A percentile compares a stretch with the other conserved stretches of the same genome.
phyloP scores from a whole-genome alignment of 257 asterid species.

The Catharanthus roseus region DNA sequence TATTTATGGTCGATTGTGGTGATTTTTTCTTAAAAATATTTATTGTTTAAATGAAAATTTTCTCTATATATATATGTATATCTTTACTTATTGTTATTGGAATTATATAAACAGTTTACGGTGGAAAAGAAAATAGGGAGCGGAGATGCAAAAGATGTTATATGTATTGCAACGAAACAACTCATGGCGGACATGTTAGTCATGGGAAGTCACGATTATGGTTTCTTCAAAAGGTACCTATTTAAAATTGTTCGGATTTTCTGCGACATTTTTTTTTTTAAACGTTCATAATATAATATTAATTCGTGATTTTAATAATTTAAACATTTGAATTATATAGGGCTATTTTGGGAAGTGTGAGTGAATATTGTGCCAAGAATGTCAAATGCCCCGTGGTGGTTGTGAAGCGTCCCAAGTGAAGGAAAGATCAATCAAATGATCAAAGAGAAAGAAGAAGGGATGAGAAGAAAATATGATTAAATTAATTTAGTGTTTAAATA shows the following conservation, averaged over 20 bases:
- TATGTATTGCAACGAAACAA: constrained; percentile 49
- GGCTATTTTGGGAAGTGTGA: constrained; percentile 28
- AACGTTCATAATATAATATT: too few species aligned
- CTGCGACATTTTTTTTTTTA: background rate
- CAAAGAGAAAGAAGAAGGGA: too few species aligned
- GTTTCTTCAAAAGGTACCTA: constrained; percentile 59
- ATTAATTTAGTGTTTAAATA: background rate
- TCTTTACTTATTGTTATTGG: too few species aligned
- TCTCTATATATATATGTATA: too few species aligned
- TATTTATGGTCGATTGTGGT: too few species aligned
- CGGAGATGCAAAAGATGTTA: constrained; percentile 64
- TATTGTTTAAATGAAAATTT: too few species aligned
- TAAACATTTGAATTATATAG: constrained; percentile 4
- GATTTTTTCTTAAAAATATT: too few species aligned
- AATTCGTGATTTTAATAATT: too few species aligned
- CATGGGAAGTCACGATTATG: constrained; percentile 68
- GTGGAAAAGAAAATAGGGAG: constrained; percentile 54
- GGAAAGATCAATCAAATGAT: too few species aligned
- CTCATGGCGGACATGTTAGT: constrained; percentile 57
- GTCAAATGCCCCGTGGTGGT: constrained; percentile 23
- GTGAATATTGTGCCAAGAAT: constrained; percentile 23
- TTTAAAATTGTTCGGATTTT: background rate
- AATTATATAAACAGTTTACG: too few species aligned
- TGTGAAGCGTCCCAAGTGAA: constrained; percentile 14
- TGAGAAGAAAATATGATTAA: too few species aligned